Evolutionary conservation across 2,329 filamentous ascomycete genomes (phyloP).

Genomic region (Aspergillus carbonarius): DNA sequence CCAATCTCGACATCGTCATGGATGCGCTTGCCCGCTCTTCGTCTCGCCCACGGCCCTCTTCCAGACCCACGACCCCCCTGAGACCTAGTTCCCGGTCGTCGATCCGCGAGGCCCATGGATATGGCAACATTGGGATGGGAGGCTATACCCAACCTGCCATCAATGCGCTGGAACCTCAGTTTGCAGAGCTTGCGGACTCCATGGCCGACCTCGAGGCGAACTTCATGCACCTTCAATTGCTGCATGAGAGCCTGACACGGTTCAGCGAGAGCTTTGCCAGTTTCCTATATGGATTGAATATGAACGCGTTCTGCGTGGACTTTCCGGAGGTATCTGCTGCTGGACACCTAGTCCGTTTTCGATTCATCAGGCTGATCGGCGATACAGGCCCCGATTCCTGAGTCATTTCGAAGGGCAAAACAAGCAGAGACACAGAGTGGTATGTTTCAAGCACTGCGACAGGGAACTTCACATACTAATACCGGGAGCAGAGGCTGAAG

Average conservation of each 20-base stretch:
- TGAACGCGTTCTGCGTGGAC: slow-evolving; percentile 99
- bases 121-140: slow-evolving; percentile 35
- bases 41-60: slow-evolving; percentile 62
- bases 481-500: slow-evolving; percentile 32
- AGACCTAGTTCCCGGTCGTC: slow-evolving; percentile 87
- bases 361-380: slow-evolving; percentile 7
- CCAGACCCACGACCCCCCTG: slow-evolving; percentile 86
- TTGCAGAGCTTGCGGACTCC: slow-evolving; percentile 88
- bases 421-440: slow-evolving; percentile 55
- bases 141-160: slow-evolving; percentile 61
- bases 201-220: slow-evolving; percentile 97
- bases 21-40: slow-evolving; percentile 49
- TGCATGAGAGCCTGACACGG: slow-evolving; percentile 89
- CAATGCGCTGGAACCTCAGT: slow-evolving; percentile 80
- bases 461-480: neutral
- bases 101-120: slow-evolving; percentile 72
- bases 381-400: slow-evolving; percentile 70
- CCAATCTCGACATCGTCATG: slow-evolving; percentile 23
- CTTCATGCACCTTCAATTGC: slow-evolving; percentile 93
- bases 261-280: slow-evolving; percentile 96
- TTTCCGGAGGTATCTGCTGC: slow-evolving; percentile 73
- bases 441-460: slow-evolving; percentile 19
- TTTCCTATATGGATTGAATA: slow-evolving; percentile 94
- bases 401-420: slow-evolving; percentile 73
- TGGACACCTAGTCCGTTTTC: neutral